Conservation (phyloP, 257 asterid genomes). For the Solanum okadae region DNA sequence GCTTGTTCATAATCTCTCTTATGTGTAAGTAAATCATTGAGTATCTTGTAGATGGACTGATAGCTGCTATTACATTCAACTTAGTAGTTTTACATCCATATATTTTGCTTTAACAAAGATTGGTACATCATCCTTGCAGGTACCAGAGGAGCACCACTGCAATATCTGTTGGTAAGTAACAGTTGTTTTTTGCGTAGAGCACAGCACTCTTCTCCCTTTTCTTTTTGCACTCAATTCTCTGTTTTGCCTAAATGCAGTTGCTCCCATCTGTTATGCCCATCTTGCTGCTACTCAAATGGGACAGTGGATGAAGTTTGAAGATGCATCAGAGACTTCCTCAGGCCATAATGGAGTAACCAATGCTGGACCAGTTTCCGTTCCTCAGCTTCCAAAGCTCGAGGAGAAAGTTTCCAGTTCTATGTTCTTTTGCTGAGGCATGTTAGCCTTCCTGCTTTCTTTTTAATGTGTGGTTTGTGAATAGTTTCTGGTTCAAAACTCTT, state of each 20-base stretch:
- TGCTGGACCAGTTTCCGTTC: conserved; percentile 57
- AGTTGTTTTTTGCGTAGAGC: background rate
- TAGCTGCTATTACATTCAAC: too few relatives aligned
- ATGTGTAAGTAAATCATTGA: conserved; percentile 51
- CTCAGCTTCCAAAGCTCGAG: conserved; percentile 60
- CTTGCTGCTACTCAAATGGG: conserved; percentile 91
- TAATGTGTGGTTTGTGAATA: background rate
- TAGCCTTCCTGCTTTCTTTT: background rate
- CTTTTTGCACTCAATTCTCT: background rate
- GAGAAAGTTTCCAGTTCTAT: conserved; percentile 62
- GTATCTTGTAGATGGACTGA: background rate
- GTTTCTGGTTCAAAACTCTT: background rate
- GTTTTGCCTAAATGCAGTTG: conserved; percentile 32
- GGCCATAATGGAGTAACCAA: conserved; percentile 54
- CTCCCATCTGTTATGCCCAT: conserved; percentile 90
- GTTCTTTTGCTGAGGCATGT: conserved; percentile 52
- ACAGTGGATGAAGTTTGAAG: conserved; percentile 90
- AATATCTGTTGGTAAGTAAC: conserved; percentile 66
- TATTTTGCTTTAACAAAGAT: background rate
- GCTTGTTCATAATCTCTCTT: conserved; percentile 75
- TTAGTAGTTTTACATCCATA: background rate
- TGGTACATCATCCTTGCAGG: conserved; percentile 26
- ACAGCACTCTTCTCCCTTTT: background rate
- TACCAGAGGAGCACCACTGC: conserved; percentile 97
- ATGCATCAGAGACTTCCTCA: conserved; percentile 74